Conservation (phyloP, 192 early-diverging fungal genomes). For the Lobulomyces angularis region DNA sequence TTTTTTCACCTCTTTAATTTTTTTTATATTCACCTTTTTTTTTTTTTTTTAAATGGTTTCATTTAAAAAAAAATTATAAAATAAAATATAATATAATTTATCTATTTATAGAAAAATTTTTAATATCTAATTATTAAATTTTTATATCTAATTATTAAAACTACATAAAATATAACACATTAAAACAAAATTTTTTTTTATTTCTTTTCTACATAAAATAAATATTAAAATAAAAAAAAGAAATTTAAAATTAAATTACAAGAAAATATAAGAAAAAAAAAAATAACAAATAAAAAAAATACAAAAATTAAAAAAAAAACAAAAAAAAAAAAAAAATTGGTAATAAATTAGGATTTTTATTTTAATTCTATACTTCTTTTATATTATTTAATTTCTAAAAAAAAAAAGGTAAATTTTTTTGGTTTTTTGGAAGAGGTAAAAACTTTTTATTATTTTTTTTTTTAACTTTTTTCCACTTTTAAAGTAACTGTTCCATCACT, state of each 20-base stretch:
- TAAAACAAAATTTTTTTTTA: background rate
- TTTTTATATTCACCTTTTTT: no score
- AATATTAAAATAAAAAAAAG: background rate
- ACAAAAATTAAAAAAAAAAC: background rate
- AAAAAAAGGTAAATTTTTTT: background rate
- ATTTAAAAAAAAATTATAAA: no score
- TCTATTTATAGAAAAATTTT: no score
- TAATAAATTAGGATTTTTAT: background rate
- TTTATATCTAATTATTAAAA: no score
- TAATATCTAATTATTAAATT: no score
- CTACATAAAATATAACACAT: no score
- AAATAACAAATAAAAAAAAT: background rate
- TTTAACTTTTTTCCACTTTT: background rate
- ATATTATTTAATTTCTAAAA: background rate
- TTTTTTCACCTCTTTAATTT: no score
- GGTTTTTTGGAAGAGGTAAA: background rate
- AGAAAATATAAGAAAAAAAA: background rate
- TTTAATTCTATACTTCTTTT: background rate
- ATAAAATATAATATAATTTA: no score
- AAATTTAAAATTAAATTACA: background rate
- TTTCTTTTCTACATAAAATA: background rate
- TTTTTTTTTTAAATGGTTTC: no score
- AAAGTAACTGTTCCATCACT: slow-evolving; percentile 47
- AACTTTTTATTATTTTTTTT: background rate
- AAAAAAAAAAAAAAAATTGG: background rate